These are phyloP conservation scores for Penicillium waksmanii DNA, from an alignment of 495 filamentous ascomycete genomes.

Conservation along the genomic window DNA sequence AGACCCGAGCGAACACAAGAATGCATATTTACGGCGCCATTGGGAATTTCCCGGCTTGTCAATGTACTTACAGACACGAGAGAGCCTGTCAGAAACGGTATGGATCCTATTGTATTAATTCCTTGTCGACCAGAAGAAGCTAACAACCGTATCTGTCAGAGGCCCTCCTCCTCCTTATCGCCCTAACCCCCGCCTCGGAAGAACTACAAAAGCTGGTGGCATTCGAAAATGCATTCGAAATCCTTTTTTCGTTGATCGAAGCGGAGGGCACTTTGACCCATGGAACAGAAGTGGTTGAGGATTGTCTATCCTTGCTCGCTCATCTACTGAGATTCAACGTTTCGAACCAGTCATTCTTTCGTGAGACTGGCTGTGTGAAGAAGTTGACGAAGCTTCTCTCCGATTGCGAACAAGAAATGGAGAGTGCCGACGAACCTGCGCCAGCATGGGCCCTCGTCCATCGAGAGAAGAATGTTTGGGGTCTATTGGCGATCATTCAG, in stretches of 20 bases:
- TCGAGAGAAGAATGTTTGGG: constrained; percentile 90
- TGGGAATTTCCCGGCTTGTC: constrained; percentile 87
- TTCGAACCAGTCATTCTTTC: constrained; percentile 92
- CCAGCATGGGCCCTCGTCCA: constrained; percentile 75
- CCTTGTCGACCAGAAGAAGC: constrained; percentile 10
- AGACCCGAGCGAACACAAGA: constrained; percentile 94
- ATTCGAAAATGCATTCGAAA: constrained; percentile 91
- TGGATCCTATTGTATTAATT: constrained; percentile 15
- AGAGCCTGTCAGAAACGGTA: constrained; percentile 89
- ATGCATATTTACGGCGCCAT: constrained; percentile 83
- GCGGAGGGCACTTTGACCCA: constrained; percentile 79
- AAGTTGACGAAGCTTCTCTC: constrained; percentile 71
- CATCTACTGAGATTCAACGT: constrained; percentile 88
- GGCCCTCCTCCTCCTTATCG: constrained; percentile 68
- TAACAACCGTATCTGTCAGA: constrained; percentile 45
- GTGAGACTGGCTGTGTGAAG: constrained; percentile 84
- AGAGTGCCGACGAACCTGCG: constrained; percentile 62
- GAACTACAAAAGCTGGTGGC: constrained; percentile 94
- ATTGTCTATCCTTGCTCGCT: constrained; percentile 90
- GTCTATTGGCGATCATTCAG: constrained; percentile 79
- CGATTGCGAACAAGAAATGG: constrained; percentile 60
- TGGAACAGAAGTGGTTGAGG: constrained; percentile 89
- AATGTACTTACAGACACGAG: constrained; percentile 79
- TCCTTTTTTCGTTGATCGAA: constrained; percentile 79
- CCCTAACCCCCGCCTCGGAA: constrained; percentile 69